Base-by-base conservation (phyloP, 139 green algal genomes). In the Picochlorum sp. region DNA sequence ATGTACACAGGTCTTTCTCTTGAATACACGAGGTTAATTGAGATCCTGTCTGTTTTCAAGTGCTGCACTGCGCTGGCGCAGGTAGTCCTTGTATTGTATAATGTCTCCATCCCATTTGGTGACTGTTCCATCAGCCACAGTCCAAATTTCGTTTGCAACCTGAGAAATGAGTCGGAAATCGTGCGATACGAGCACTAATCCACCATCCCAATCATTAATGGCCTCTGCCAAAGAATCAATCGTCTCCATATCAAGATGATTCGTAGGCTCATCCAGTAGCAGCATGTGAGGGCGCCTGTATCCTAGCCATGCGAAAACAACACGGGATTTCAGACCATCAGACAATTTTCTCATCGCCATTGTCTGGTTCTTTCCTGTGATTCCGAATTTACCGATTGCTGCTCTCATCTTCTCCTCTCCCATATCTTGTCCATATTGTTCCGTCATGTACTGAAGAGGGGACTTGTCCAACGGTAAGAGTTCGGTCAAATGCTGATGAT, bases 211-310 rank as follows among this genome's bases (percentile, higher is more conserved):
- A 50, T 86, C 20, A 65, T 95, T 94, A 76, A 98, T 91, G 11
- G 90, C 92, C 14, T 77, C 64, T 2, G 92, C 92, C n/a, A 98
- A 76, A 15, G 83, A 88, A 75, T 98, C 92, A 61, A 98, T 97
- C 13, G 87, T 87, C 74, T 98, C 92, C 57, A 98, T 92, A 75
- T 97, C 92, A 65, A 96, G 69, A 68, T 97, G 91, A 67, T 94
- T 94, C 37, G 87, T 94, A 34, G 85, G 84, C 77, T 92, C 85
- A 62, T 92, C 85, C 56, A 97, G 74, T 56, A 97, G 78, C 74
- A 97, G 78, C 84, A 98, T 85, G 81, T 98, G 87, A 0, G 90
- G 91, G 15, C 79, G 90, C 23, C 74, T 65, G 71, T 83, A 77
- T 34, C 83, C 81, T 58, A 98, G 80, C 87, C 85, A 94, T 6